Evolutionary conservation across 805 yeast species (phyloP), one percentile per base, ranked within the genome.

Genomic region (Saturnispora zaruensis): DNA sequence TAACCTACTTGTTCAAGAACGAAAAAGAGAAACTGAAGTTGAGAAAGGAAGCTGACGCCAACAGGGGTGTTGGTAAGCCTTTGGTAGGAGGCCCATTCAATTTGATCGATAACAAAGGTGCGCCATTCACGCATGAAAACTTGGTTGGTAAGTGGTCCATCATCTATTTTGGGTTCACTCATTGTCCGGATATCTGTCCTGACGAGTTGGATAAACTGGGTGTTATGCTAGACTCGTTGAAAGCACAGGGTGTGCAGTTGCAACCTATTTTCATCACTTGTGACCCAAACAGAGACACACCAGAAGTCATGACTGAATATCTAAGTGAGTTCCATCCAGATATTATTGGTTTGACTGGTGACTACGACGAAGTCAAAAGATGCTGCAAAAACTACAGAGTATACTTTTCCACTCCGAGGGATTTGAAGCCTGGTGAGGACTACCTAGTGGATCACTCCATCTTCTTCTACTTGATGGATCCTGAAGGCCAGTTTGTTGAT

Each of bases 171-270:
- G 99, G 99, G 0, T 93, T 93, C 71, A 86, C 96, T 4, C 90
- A 90, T 68, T 93, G 99, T 69, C 99, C 99, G 6, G 99, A 93
- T 68, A 90, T 93, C 48, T 93, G 99, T 67, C 99, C 99, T 9
- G 99, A 93, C 66, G 99, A 93, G 66, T 76, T 93, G 52, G 99
- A 93, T 65, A 87, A 91, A 63, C 75, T 93, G 63, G 91, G 96
- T 4, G 74, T 80, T 28, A 81, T 84, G 70, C 71, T 78, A 60
- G 78, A 76, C 55, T 75, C 73, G 34, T 73, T 91, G 61, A 80
- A 84, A 61, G 60, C 67, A 21, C 73, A 79, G 48, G 73, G 75
- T 8, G 77, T 84, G 52, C 70, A 78, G 43, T 61, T 91, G 47
- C 95, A 85, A 66, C 96, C 98, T 0, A 69, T 93, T 20, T 93